phyloP scores from a whole-genome alignment of 495 filamentous ascomycete genomes.

The Trichoderma reesei region DNA sequence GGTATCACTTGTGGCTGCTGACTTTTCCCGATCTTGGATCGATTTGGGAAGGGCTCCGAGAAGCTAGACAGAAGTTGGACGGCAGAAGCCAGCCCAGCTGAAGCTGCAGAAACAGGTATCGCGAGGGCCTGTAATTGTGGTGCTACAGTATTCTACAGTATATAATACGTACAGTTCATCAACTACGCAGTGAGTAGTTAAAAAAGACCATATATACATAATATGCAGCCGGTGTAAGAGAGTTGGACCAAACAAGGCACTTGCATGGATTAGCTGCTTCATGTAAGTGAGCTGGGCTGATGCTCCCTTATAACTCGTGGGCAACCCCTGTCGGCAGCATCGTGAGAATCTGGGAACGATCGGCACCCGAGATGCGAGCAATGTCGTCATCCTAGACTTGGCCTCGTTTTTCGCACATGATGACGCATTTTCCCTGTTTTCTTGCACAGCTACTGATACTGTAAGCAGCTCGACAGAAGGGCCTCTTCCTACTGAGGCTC shows the following conservation, averaged over 20 bases:
- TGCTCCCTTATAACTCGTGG: background rate
- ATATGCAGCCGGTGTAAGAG: background rate
- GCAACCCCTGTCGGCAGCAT: background rate
- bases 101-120: too few species aligned
- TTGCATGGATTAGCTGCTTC: too few species aligned
- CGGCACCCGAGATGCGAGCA: background rate
- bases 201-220: too few species aligned
- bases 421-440: background rate
- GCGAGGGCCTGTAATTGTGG: too few species aligned
- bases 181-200: background rate
- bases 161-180: background rate
- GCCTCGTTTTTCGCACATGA: background rate
- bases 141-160: background rate
- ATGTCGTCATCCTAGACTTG: background rate
- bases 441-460: background rate
- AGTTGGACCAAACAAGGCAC: too few species aligned
- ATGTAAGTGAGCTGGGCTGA: too few species aligned
- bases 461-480: too few species aligned
- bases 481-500: background rate
- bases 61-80: background rate
- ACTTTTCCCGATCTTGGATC: too few species aligned
- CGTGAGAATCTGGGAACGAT: background rate
- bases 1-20: too few species aligned
- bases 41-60: background rate
- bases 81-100: too few species aligned